phyloP scores from a whole-genome alignment of 1,284 basidiomycete genomes.

The Cerrena zonata region DNA sequence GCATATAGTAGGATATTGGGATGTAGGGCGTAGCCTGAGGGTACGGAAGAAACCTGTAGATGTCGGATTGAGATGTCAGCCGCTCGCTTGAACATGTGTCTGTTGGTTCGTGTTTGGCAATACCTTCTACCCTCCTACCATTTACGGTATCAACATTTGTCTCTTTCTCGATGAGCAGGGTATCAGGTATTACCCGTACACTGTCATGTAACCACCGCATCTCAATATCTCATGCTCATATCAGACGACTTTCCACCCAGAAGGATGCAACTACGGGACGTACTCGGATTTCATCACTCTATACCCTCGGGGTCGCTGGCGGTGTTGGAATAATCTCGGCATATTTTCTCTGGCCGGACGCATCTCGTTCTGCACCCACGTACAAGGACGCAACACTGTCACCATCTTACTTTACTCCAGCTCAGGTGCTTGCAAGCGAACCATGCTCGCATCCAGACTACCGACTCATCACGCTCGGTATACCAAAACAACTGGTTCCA shows the following conservation, averaged over 20 bases:
- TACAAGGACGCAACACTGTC: constrained; percentile 37
- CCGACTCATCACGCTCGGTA: constrained; percentile 50
- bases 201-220: not conserved
- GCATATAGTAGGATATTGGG: constrained; percentile 18
- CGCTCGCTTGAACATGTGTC: constrained; percentile 11
- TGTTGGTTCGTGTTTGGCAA: constrained; percentile 16
- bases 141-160: not conserved
- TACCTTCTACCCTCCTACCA: constrained; percentile 11
- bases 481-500: constrained; percentile 44
- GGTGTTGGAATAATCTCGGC: constrained; percentile 28
- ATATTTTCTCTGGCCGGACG: constrained; percentile 47
- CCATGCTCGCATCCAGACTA: constrained; percentile 36
- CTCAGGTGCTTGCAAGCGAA: constrained; percentile 51
- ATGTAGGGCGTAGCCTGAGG: constrained; percentile 11
- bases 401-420: constrained; percentile 57
- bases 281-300: not conserved
- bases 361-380: constrained; percentile 35
- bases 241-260: not conserved
- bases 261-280: not conserved
- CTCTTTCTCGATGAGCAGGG: not conserved
- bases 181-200: not conserved
- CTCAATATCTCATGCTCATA: not conserved
- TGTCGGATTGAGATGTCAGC: not conserved
- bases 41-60: constrained; percentile 1
- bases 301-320: not conserved